phyloP scores from a whole-genome alignment of 805 yeast genomes.

The Hanseniaspora vineae region DNA sequence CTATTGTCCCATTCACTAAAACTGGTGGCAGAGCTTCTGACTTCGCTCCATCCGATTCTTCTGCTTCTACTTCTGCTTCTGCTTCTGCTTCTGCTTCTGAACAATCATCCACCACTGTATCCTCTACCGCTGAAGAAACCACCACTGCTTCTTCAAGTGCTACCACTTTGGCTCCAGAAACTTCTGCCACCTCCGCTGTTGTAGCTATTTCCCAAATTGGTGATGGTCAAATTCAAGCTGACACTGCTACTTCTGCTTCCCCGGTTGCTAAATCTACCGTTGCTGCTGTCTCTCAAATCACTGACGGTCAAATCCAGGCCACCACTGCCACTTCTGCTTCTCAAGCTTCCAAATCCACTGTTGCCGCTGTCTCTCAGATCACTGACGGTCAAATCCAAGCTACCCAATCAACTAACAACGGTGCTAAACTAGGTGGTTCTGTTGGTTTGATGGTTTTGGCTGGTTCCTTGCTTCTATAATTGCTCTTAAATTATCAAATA shows the following conservation, averaged over 20 bases:
- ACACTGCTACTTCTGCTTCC: conserved; percentile 17
- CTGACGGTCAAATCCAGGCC: conserved; percentile 28
- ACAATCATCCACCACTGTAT: no score
- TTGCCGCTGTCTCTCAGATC: conserved; percentile 10
- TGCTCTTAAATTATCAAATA: no score
- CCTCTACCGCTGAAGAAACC: conserved; percentile 19
- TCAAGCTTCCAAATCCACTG: conserved; percentile 5
- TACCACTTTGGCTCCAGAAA: conserved; percentile 10
- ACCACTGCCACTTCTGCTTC: conserved; percentile 28
- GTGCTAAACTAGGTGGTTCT: not conserved
- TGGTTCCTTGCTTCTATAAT: not conserved
- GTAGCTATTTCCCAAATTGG: conserved; percentile 27
- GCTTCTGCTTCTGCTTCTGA: conserved; percentile 4
- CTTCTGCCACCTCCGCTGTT: conserved; percentile 21
- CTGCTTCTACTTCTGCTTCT: conserved; percentile 5
- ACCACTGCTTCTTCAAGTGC: conserved; percentile 29
- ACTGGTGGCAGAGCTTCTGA: conserved; percentile 16
- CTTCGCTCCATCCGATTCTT: conserved; percentile 8
- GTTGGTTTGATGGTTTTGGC: not conserved
- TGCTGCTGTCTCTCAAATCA: conserved; percentile 12
- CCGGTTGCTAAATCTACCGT: conserved; percentile 18
- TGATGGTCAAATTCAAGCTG: conserved; percentile 35
- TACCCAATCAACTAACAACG: not conserved
- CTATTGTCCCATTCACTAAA: conserved; percentile 11
- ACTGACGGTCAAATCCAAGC: conserved; percentile 14